phyloP scores from a whole-genome alignment of 1,284 basidiomycete species.

The Phlebopus sp. region DNA sequence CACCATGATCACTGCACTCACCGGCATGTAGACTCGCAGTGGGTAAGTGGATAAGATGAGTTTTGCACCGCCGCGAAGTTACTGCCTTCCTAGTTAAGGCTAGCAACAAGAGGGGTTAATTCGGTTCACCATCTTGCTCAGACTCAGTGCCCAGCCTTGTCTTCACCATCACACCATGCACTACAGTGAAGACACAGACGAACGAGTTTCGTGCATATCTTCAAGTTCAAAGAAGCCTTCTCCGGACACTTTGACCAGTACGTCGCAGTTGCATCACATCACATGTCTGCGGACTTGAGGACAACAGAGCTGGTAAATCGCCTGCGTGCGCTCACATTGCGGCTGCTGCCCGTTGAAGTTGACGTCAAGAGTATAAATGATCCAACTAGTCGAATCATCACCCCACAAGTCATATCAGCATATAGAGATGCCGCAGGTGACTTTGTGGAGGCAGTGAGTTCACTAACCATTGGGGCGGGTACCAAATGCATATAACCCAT shows the following conservation, averaged over 20 bases:
- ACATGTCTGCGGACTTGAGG: not conserved
- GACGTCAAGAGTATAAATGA: slow-evolving; percentile 55
- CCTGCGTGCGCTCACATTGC: slow-evolving; percentile 73
- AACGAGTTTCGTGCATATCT: slow-evolving; percentile 47
- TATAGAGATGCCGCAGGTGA: slow-evolving; percentile 70
- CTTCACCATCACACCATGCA: slow-evolving; percentile 32
- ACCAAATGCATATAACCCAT: not conserved
- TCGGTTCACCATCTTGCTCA: not conserved
- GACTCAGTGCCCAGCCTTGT: not conserved
- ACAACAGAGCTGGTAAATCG: slow-evolving; percentile 73
- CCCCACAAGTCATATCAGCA: slow-evolving; percentile 63
- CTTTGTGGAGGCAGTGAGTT: slow-evolving; percentile 74
- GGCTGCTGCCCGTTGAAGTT: slow-evolving; percentile 81
- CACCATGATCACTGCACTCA: slow-evolving; percentile 18
- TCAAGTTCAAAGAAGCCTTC: slow-evolving; percentile 50
- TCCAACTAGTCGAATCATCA: slow-evolving; percentile 70
- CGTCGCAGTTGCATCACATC: slow-evolving; percentile 19
- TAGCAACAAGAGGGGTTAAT: not conserved
- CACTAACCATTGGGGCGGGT: not conserved
- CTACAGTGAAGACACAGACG: slow-evolving; percentile 33
- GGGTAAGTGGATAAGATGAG: not conserved
- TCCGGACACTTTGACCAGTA: slow-evolving; percentile 73
- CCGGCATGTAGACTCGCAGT: slow-evolving; percentile 21
- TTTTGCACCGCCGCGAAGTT: slow-evolving; percentile 9
- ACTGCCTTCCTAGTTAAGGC: not conserved